These are phyloP conservation scores for Vaccinium corymbosum DNA, from an alignment of 148 eudicot genomes.

Conservation along the genomic window DNA sequence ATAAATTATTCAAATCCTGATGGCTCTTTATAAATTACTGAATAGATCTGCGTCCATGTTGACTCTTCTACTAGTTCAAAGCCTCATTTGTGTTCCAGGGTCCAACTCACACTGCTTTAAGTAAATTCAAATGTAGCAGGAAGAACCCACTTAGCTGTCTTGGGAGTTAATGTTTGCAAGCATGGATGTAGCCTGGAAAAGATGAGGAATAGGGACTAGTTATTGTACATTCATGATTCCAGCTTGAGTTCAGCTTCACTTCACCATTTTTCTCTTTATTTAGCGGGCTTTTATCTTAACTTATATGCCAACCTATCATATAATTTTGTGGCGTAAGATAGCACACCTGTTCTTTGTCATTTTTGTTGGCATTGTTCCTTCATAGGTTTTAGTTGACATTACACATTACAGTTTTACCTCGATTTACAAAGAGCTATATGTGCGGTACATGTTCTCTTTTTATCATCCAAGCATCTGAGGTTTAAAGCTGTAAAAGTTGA, in stretches of 20 bases:
- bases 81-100: neutral
- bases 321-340: neutral
- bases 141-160: neutral
- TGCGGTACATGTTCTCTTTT: neutral
- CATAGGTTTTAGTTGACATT: neutral
- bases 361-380: constrained; percentile 1
- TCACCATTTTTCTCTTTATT: neutral
- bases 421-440: neutral
- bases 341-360: neutral
- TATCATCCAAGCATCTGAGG: constrained; percentile 1
- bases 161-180: neutral
- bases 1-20: neutral
- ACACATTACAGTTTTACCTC: neutral
- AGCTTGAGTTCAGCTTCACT: constrained; percentile 3
- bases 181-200: neutral
- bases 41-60: neutral
- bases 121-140: neutral
- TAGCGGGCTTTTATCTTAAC: neutral
- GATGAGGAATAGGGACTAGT: constrained; percentile 7
- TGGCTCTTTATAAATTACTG: neutral
- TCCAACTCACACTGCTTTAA: neutral
- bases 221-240: neutral
- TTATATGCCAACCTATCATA: neutral
- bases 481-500: neutral
- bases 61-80: neutral